Evolutionary conservation across 768 basidiomycete genomes (phyloP).

Genomic region (Punctularia strigosozonata): DNA sequence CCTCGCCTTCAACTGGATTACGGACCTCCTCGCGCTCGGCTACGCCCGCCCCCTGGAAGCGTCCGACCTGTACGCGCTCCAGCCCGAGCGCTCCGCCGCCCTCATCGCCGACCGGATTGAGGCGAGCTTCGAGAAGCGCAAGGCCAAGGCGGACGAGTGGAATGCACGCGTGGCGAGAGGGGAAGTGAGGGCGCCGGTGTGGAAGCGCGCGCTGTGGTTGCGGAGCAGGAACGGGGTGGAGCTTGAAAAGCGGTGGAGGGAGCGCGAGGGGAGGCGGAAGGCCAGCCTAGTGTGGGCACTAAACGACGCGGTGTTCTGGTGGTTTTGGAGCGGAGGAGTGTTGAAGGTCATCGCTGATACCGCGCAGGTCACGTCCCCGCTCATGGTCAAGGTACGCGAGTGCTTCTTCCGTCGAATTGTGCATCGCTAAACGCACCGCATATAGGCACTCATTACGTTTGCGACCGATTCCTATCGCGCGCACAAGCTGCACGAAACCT

Average conservation of each 20-base stretch:
- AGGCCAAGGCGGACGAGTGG: slow-evolving; percentile 48
- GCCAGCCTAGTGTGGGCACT: slow-evolving; percentile 59
- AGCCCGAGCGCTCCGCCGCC: slow-evolving; percentile 45
- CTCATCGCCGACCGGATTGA: slow-evolving; percentile 52
- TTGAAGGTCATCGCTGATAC: slow-evolving; percentile 53
- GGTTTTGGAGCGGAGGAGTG: slow-evolving; percentile 64
- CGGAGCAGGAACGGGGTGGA: slow-evolving; percentile 38
- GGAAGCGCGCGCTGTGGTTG: slow-evolving; percentile 45
- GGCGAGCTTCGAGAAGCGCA: slow-evolving; percentile 49
- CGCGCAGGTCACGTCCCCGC: slow-evolving; percentile 62
- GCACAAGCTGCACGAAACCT: slow-evolving; percentile 11
- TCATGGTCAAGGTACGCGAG: slow-evolving; percentile 64
- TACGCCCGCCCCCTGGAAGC: slow-evolving; percentile 75
- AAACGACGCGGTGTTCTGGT: slow-evolving; percentile 69
- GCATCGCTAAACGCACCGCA: not conserved
- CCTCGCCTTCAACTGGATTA: slow-evolving; percentile 69
- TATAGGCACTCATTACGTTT: slow-evolving; percentile 60
- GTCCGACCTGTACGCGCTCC: slow-evolving; percentile 71
- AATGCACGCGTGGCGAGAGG: slow-evolving; percentile 60
- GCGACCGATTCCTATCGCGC: slow-evolving; percentile 44
- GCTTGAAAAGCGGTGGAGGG: slow-evolving; percentile 54
- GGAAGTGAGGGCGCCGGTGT: slow-evolving; percentile 41
- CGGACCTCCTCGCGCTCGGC: slow-evolving; percentile 57
- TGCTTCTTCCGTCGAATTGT: not conserved
- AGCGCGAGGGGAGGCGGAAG: slow-evolving; percentile 44